A percentile compares a stretch with the other conserved stretches of the same genome.
phyloP scores from a whole-genome alignment of 306 rosid genomes.

The Cyamopsis tetragonoloba region DNA sequence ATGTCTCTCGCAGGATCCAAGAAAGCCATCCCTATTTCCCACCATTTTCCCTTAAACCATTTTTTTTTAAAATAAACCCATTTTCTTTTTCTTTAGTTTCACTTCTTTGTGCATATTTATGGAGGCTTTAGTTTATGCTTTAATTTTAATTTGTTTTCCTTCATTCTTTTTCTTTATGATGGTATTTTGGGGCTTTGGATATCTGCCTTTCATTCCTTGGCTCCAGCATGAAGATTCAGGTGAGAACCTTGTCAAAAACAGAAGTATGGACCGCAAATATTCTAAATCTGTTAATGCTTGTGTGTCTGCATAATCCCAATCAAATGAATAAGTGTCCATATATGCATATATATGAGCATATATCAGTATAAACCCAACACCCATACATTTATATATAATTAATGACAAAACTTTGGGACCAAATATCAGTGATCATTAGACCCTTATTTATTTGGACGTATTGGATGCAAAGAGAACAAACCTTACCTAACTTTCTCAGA shows the following conservation, averaged over 20 bases:
- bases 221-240: constrained; percentile 52
- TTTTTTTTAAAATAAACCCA: constrained; percentile 28
- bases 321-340: constrained; percentile 20
- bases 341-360: constrained; percentile 9
- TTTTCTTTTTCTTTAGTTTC: constrained; percentile 30
- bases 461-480: constrained; percentile 11
- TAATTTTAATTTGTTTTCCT: neutral
- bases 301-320: constrained; percentile 38
- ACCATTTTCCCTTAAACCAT: constrained; percentile 43
- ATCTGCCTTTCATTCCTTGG: constrained; percentile 30
- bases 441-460: constrained; percentile 29
- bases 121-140: constrained; percentile 15
- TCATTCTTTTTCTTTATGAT: constrained; percentile 25
- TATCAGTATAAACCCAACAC: constrained; percentile 5
- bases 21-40: constrained; percentile 79
- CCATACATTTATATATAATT: neutral
- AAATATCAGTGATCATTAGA: constrained; percentile 30
- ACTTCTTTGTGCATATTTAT: constrained; percentile 16
- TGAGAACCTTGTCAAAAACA: constrained; percentile 26
- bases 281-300: constrained; percentile 23
- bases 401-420: constrained; percentile 35
- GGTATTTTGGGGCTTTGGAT: constrained; percentile 21
- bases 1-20: constrained; percentile 91
- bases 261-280: constrained; percentile 45
- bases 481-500: constrained; percentile 3